Conservation (phyloP, 345 rosid genomes). For the Schrenkiella parvula region DNA sequence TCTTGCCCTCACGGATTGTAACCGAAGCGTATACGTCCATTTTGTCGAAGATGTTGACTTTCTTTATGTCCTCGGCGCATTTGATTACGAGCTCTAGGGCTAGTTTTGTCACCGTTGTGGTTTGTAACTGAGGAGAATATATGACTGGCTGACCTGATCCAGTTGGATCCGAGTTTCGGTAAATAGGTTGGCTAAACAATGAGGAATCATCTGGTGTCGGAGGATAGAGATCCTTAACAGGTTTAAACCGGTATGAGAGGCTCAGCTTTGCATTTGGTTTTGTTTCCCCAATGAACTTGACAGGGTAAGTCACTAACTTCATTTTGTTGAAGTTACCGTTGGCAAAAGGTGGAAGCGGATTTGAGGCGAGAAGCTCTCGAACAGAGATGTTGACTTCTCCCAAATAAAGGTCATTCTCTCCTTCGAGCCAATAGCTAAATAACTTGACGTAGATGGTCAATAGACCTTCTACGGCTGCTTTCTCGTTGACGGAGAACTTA, state of each 20-base stretch:
- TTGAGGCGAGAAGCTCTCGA: constrained; percentile 42
- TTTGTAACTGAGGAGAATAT: not conserved
- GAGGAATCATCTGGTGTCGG: not conserved
- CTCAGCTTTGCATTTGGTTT: constrained; percentile 20
- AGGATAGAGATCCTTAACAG: not conserved
- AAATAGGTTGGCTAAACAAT: not conserved
- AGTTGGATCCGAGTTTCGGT: not conserved
- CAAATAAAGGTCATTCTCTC: constrained; percentile 42
- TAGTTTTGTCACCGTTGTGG: constrained; percentile 26
- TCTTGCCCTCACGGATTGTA: constrained; percentile 43
- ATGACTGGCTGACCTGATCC: not conserved
- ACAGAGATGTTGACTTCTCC: constrained; percentile 67
- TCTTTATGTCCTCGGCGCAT: constrained; percentile 48
- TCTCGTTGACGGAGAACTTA: constrained; percentile 44
- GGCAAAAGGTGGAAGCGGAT: not conserved
- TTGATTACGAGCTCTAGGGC: constrained; percentile 43
- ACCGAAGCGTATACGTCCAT: constrained; percentile 66
- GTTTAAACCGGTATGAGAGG: constrained; percentile 50
- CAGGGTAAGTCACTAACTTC: constrained; percentile 37
- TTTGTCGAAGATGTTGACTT: constrained; percentile 45
- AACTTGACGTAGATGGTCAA: constrained; percentile 44
- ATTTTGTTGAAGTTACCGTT: constrained; percentile 12
- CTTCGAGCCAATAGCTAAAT: constrained; percentile 49
- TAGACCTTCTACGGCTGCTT: constrained; percentile 39
- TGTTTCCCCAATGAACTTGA: constrained; percentile 46